Percentiles rank a stretch among this genome's conserved stretches.
phyloP scores from a whole-genome alignment of 331 rosid species.

The Rosa hybrid region DNA sequence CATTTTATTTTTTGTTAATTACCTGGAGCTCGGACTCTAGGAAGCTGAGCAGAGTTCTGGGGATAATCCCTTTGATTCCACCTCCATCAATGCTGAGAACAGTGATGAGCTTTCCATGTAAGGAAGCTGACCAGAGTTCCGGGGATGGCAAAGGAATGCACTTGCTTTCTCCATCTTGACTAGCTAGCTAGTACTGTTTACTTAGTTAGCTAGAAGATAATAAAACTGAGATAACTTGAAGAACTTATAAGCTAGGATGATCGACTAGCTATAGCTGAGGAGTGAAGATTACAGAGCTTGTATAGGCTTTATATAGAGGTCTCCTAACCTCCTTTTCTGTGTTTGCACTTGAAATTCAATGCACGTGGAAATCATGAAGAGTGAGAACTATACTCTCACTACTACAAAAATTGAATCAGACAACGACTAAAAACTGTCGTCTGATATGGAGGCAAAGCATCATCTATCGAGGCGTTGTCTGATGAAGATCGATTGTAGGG shows the following conservation, averaged over 20 bases:
- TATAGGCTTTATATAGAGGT: neutral
- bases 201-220: neutral
- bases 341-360: neutral
- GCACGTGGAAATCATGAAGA: too few relatives aligned
- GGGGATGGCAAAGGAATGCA: constrained; percentile 35
- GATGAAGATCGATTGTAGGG: too few relatives aligned
- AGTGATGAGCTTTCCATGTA: constrained; percentile 52
- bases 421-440: too few relatives aligned
- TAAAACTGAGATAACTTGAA: neutral
- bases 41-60: constrained; percentile 53
- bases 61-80: constrained; percentile 68
- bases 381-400: too few relatives aligned
- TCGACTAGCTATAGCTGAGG: neutral
- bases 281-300: neutral
- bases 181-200: neutral
- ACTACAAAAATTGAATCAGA: too few relatives aligned
- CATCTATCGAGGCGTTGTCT: too few relatives aligned
- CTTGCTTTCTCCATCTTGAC: constrained; percentile 28
- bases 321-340: neutral
- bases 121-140: constrained; percentile 26
- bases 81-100: constrained; percentile 79
- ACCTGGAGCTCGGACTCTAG: constrained; percentile 80
- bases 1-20: neutral
- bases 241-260: neutral
- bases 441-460: too few relatives aligned